phyloP scores from a whole-genome alignment of 257 asterid species.

The Capsicum rhomboideum region DNA sequence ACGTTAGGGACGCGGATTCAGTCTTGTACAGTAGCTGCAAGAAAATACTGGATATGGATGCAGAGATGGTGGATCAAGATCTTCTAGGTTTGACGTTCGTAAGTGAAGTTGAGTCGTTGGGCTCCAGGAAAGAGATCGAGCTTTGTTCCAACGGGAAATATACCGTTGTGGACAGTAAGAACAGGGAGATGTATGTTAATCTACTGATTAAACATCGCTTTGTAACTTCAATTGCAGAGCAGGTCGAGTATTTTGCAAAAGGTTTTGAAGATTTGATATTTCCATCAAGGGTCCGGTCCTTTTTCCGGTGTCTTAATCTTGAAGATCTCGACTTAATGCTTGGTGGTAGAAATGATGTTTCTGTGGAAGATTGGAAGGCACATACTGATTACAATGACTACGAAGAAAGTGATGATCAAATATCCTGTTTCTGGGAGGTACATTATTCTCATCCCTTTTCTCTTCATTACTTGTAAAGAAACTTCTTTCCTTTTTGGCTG shows the following conservation, averaged over 20 bases:
- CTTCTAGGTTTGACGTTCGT: constrained; percentile 69
- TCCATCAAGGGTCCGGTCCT: constrained; percentile 22
- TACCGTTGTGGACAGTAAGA: constrained; percentile 52
- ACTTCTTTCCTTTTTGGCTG: too few relatives aligned
- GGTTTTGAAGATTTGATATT: constrained; percentile 61
- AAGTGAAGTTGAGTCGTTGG: constrained; percentile 67
- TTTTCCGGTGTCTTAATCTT: constrained; percentile 52
- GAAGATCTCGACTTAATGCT: constrained; percentile 69
- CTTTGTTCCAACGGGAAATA: constrained; percentile 53
- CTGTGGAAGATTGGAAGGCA: constrained; percentile 82
- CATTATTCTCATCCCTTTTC: not conserved
- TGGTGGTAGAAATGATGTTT: constrained; percentile 57
- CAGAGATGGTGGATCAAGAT: constrained; percentile 70
- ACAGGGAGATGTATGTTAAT: constrained; percentile 61
- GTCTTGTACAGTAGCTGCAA: constrained; percentile 73
- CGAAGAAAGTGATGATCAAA: constrained; percentile 55
- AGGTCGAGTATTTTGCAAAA: constrained; percentile 42
- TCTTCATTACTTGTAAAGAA: too few relatives aligned
- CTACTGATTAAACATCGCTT: constrained; percentile 58
- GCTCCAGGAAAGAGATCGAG: constrained; percentile 57
- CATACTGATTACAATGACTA: constrained; percentile 74
- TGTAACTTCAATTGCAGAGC: constrained; percentile 48
- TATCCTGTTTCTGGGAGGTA: constrained; percentile 96
- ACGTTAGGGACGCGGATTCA: constrained; percentile 71
- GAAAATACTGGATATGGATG: constrained; percentile 28